Evolutionary conservation across 2,329 filamentous ascomycete genomes (phyloP), one percentile per base, ranked within the genome.

Genomic region (Trichothecium sympodiale): DNA sequence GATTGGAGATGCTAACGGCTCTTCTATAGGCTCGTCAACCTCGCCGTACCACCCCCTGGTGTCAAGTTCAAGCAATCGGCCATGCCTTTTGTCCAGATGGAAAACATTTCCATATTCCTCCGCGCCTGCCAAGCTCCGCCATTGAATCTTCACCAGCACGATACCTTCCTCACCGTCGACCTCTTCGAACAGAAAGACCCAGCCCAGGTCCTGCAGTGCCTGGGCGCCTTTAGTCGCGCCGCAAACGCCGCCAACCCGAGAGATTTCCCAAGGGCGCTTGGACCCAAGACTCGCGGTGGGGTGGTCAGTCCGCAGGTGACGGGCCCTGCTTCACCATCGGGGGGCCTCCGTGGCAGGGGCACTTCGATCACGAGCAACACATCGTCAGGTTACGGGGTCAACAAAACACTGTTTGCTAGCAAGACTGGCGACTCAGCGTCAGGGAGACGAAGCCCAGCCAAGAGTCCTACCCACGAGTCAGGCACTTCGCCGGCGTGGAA

Each of bases 61-160:
- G 74, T 94, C 61, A 86, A 81, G 57, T 96, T 83, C 72, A 96
- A 96, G 62, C 71, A 81, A 53, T 94, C 88, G 1, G 64, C 77
- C 29, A 96, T 96, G 89, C 91, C 91, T 0, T 98, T 98, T 55
- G 89, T 96, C 29, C 91, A 98, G 60, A 96, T 96, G 88, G 91
- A 98, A 59, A 98, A 98, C 56, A 95, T 98, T 53, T 93, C 88
- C 4, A 85, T 94, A 54, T 98, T 95, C 61, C 76, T 98, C 36
- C 78, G 76, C 51, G 87, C 86, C 41, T 94, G 88, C 65, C 84
- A 94, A 59, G 67, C 74, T 34, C 76, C 83, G 17, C 91, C 91
- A 1, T 67, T 98, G 35, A 88, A 80, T 58, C 77, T 98, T 40
- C 87, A 85, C 39, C 80, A 88, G 31, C 91, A 98, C 64, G 91